These are phyloP conservation scores for Coemansia asiatica DNA, from an alignment of 192 early-diverging fungal genomes.

Conservation along the genomic window DNA sequence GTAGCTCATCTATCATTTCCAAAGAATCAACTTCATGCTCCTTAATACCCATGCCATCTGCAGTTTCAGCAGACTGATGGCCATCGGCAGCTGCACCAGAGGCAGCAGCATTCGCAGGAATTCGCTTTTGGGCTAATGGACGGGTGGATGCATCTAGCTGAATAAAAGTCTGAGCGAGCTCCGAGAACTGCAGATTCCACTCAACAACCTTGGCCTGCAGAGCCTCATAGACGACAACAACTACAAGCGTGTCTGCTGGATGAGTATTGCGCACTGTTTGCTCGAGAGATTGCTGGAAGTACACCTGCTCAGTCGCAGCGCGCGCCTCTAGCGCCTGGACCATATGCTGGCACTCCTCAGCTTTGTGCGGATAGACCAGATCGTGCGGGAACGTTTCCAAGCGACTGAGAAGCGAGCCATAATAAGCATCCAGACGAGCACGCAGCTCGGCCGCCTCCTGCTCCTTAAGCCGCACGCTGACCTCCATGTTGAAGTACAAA, in stretches of 20 bases:
- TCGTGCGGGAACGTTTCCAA: constrained; percentile 81
- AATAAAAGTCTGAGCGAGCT: constrained; percentile 77
- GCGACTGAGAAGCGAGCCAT: constrained; percentile 80
- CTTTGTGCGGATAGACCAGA: constrained; percentile 68
- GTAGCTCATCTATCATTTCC: constrained; percentile 46
- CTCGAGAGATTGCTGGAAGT: constrained; percentile 80
- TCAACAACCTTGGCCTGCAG: constrained; percentile 75
- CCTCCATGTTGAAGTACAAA: constrained; percentile 56
- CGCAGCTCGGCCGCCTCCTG: constrained; percentile 72
- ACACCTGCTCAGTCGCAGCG: constrained; percentile 74
- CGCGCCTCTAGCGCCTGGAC: constrained; percentile 69
- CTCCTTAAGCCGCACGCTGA: constrained; percentile 67
- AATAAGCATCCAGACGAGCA: constrained; percentile 73
- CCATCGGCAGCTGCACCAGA: too few species aligned
- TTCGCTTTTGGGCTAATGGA: constrained; percentile 9
- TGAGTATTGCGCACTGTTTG: constrained; percentile 77
- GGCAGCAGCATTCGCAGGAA: background rate
- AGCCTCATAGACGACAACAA: constrained; percentile 74
- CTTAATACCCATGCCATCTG: background rate
- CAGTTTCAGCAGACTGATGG: too few species aligned
- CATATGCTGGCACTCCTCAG: constrained; percentile 70
- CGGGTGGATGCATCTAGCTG: constrained; percentile 64
- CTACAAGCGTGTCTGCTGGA: constrained; percentile 75
- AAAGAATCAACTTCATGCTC: constrained; percentile 38
- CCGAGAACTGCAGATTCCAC: constrained; percentile 85